Percentiles rank a stretch among this genome's conserved stretches.
Evolutionary conservation across 2,329 filamentous ascomycete genomes (phyloP).

Genomic region (Colletotrichum falcatum): DNA sequence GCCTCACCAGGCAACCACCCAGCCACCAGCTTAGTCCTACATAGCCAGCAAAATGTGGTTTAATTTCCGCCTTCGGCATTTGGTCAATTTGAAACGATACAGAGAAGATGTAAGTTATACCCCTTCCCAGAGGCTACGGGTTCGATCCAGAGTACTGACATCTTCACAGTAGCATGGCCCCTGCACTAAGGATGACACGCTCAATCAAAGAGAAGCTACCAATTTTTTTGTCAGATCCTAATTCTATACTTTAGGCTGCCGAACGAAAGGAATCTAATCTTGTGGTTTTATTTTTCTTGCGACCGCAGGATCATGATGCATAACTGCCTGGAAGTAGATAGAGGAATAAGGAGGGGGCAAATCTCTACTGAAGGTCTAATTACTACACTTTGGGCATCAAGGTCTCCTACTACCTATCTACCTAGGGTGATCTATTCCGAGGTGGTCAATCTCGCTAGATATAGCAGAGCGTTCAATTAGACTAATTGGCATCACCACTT

Average conservation of each 20-base stretch:
- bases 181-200: constrained; percentile 95
- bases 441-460: background rate
- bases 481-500: background rate
- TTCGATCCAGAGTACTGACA: background rate
- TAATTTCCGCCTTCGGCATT: constrained; percentile 12
- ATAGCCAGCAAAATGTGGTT: too few relatives aligned
- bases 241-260: too few relatives aligned
- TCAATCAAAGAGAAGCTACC: constrained; percentile 81
- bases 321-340: too few relatives aligned
- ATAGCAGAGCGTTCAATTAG: background rate
- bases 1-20: too few relatives aligned
- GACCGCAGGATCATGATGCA: too few relatives aligned
- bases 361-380: background rate
- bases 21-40: too few relatives aligned
- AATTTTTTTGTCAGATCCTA: constrained; percentile 51
- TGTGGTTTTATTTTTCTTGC: too few relatives aligned
- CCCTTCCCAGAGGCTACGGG: background rate
- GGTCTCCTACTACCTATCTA: background rate
- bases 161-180: constrained; percentile 75
- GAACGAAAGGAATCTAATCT: too few relatives aligned
- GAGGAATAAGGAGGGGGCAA: too few relatives aligned
- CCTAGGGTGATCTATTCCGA: background rate
- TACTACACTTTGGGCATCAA: background rate
- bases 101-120: constrained; percentile 27
- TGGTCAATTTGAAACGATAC: constrained; percentile 37